Evolutionary conservation across 768 basidiomycete species (phyloP), one percentile per base, ranked within the genome.

Genomic region (Psilocybe azurescens): DNA sequence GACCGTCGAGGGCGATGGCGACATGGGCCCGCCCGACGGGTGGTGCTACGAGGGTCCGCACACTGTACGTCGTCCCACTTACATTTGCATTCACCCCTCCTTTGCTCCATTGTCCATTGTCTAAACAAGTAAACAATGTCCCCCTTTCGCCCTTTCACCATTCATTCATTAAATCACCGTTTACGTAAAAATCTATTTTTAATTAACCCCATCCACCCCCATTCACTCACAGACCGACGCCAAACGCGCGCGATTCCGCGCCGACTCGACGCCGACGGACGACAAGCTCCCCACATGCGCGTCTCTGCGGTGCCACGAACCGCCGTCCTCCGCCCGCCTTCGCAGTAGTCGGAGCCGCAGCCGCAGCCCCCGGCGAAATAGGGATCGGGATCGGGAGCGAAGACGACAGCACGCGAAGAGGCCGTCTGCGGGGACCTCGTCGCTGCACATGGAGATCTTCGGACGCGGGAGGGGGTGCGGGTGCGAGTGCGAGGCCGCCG

Each of bases 41-140:
- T 94, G 90, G 90, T 94, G 91, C 68, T 93, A 92, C 67, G 91
- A 93, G 72, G 91, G 91, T 3, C 84, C 82, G 72, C 91, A 94
- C 72, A 93, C 91, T 7, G 88, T 88, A 52, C 33, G 20, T 63
- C 57, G 1, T 20, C 44, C 24, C 20, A 11, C 55, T 48, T 41
- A 11, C 33, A 36, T 2, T 20, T 20, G 20, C 20, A 20, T 20
- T 20, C 1, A 2, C 20, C 24, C 24, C 24, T 24, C 24, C 24
- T 24, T 39, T 39, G 58, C 20, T 9, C 53, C 36, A 33, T 8
- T 48, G 24, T 56, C 54, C 20, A 29, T 6, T 24, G 5, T 14
- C 11, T 28, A 13, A 14, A n/a, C n/a, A n/a, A n/a, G n/a, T n/a
- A n/a, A n/a, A n/a, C n/a, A n/a, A n/a, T n/a, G n/a, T n/a, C n/a